Evolutionary conservation across 371 early-diverging fungal genomes (phyloP), one percentile per base, ranked within the genome.

Genomic region (Gilbertella persicaria): DNA sequence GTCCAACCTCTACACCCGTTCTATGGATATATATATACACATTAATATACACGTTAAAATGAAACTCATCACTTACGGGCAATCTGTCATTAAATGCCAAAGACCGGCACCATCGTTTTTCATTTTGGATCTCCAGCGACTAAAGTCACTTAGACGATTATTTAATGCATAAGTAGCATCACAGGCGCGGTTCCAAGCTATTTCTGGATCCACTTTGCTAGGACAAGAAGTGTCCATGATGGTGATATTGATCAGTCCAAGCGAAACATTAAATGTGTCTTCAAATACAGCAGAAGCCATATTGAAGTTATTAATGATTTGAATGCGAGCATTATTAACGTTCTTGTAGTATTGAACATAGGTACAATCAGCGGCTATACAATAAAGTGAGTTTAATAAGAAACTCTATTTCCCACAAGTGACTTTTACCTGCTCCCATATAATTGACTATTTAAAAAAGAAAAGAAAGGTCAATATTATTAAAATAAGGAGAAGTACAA

Each of bases 31-130:
- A 46, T n/a, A 45, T 39, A 36, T 35, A 25, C 13, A 42, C 8
- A 39, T 28, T 43, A 45, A 50, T 30, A 45, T 25, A 26, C 28
- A 49, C 28, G 35, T 37, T 9, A 16, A 20, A 53, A 30, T 39
- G 29, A 10, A 33, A n/a, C 10, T 45, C 2, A 16, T 45, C 24
- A 67, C 71, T 62, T 67, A 85, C 63, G 85, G 71, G 68, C 96
- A 95, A 46, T 86, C 79, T 9, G 96, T 94, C 91, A 97, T 84
- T 45, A 97, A 73, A 69, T 96, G 97, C 96, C 97, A 98, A 30
- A 97, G 61, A 8, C 95, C 95, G 1, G 90, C 88, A 13, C 87
- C 82, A 70, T 93, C 93, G 17, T 71, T 62, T 7, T 61, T 53
- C 26, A 71, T 50, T n/a, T 60, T 69, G 8, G 91, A 93, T 55